Conservation (phyloP, 805 yeast genomes). For the Schizosaccharomyces japonicus region DNA sequence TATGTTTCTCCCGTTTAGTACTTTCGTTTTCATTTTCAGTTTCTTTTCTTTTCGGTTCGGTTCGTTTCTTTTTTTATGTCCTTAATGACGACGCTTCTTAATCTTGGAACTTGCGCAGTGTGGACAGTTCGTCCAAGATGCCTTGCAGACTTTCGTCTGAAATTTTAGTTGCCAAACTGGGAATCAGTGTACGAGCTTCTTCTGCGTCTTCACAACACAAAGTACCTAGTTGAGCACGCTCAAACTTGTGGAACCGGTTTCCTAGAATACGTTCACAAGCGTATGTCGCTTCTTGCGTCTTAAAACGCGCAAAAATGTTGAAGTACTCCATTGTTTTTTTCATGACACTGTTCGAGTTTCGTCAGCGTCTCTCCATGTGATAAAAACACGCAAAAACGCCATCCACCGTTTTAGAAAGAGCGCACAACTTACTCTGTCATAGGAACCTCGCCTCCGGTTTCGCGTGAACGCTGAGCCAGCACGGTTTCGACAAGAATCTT, state of each 20-base stretch:
- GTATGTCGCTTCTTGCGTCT: constrained; percentile 54
- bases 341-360: constrained; percentile 24
- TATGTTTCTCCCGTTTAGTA: no score
- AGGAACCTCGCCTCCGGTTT: constrained; percentile 20
- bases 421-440: constrained; percentile 9
- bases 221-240: constrained; percentile 39
- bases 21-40: no score
- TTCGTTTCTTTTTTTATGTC: no score
- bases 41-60: no score
- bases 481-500: constrained; percentile 58
- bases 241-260: constrained; percentile 64
- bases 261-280: constrained; percentile 43
- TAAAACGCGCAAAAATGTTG: constrained; percentile 50
- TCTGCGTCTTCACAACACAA: constrained; percentile 52
- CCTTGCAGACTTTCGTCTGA: constrained; percentile 45
- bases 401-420: neutral
- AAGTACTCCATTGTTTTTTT: constrained; percentile 58
- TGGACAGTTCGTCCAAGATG: constrained; percentile 3
- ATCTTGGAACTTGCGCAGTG: constrained; percentile 1
- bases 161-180: constrained; percentile 46
- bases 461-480: constrained; percentile 34
- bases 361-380: neutral
- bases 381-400: neutral
- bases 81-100: no score
- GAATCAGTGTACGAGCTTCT: constrained; percentile 64